Percentiles rank a stretch among this genome's conserved stretches.
These are phyloP conservation scores for Fusarium abutilonis DNA, from an alignment of 2,329 filamentous ascomycete species.

Conservation along the genomic window DNA sequence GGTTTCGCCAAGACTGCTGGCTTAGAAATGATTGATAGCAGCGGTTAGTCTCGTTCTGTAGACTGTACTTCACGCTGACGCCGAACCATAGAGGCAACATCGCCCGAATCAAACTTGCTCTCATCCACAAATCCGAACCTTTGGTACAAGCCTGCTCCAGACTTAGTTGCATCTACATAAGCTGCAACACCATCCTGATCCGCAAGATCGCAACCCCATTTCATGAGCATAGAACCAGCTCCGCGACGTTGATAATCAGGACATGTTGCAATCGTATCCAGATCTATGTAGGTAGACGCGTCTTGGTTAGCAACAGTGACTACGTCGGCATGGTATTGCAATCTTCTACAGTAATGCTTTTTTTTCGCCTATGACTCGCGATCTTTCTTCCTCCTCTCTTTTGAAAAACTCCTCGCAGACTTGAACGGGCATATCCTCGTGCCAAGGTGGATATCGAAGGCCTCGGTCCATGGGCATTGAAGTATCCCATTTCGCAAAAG, in stretches of 20 bases:
- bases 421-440: slow-evolving; percentile 26
- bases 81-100: slow-evolving; percentile 31
- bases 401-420: slow-evolving; percentile 27
- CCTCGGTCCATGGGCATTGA: slow-evolving; percentile 24
- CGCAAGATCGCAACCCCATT: slow-evolving; percentile 41
- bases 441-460: slow-evolving; percentile 32
- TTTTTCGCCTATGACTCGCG: slow-evolving; percentile 28
- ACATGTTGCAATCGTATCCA: slow-evolving; percentile 43
- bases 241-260: slow-evolving; percentile 44
- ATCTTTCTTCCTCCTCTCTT: slow-evolving; percentile 25
- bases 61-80: not conserved
- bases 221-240: slow-evolving; percentile 39
- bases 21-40: no score
- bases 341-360: slow-evolving; percentile 31
- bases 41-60: no score
- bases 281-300: slow-evolving; percentile 18
- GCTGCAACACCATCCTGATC: slow-evolving; percentile 33
- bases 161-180: slow-evolving; percentile 42
- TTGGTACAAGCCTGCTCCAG: slow-evolving; percentile 23
- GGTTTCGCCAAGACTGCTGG: no score
- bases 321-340: no score
- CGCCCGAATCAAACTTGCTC: slow-evolving; percentile 20
- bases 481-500: slow-evolving; percentile 36
- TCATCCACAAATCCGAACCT: slow-evolving; percentile 34
- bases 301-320: not conserved